Percentiles rank a stretch among this genome's conserved stretches.
These are phyloP conservation scores for Tulasnella sp. DNA, from an alignment of 768 basidiomycete species.

Conservation along the genomic window DNA sequence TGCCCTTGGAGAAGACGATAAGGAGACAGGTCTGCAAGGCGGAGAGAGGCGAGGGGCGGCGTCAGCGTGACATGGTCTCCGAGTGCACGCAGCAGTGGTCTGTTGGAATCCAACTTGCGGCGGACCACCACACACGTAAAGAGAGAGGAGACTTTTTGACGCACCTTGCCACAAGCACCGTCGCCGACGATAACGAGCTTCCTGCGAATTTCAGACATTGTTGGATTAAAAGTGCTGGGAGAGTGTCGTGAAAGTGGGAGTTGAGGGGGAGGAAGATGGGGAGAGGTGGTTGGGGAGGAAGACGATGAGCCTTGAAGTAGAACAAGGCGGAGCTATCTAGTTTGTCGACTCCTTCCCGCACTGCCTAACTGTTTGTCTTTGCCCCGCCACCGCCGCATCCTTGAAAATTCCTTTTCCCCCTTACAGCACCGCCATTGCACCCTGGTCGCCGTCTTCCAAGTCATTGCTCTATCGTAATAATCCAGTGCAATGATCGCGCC, in stretches of 20 bases:
- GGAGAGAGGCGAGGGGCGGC: constrained; percentile 24
- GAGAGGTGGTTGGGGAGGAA: not conserved
- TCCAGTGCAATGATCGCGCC: not conserved
- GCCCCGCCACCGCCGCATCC: not conserved
- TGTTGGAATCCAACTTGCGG: constrained; percentile 22
- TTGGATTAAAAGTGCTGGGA: not conserved
- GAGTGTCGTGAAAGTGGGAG: not conserved
- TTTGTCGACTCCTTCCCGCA: not conserved
- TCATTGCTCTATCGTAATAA: not conserved
- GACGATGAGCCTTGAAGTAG: not conserved
- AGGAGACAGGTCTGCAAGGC: constrained; percentile 70
- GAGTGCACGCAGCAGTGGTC: not conserved
- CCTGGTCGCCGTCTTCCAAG: not conserved
- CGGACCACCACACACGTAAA: not conserved
- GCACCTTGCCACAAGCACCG: constrained; percentile 85
- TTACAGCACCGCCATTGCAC: not conserved
- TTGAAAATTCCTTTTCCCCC: not conserved
- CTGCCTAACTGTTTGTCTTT: not conserved
- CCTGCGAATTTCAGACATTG: constrained; percentile 95
- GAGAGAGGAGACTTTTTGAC: not conserved
- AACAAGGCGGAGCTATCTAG: not conserved
- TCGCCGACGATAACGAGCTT: constrained; percentile 99
- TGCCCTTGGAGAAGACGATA: constrained; percentile 94
- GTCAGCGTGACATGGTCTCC: constrained; percentile 9
- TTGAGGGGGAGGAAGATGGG: not conserved